Base-by-base conservation (phyloP, 768 basidiomycete species). In the Tricholoma terreum region DNA sequence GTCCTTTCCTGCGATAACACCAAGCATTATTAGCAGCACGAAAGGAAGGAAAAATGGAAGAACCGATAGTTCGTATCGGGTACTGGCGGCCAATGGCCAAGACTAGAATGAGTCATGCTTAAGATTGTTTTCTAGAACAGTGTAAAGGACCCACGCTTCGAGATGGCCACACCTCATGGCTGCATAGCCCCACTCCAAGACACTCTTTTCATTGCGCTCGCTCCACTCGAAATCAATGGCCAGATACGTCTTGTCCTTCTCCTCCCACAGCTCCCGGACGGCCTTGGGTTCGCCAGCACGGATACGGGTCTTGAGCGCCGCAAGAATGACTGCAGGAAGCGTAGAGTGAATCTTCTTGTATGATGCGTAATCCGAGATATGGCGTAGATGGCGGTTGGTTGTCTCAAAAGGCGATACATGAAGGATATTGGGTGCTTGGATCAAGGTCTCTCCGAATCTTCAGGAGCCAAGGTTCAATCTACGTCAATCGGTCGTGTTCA, bases 171-270 rank as follows among this genome's bases (percentile, higher is more conserved):
- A 90, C 24, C 90, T 76, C 45, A 90, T 80, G 10, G 87, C 87
- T 27, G 91, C 87, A 72, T 92, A 92, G 1, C 90, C 90, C 84
- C 86, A 92, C 69, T 92, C 91, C 48, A 90, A 67, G 60, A 84
- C 83, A 46, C 82, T 80, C 53, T 82, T 81, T 53, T 83, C 77
- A 63, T 89, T 89, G 54, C 85, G 79, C 65, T 92, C 91, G 34
- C 80, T 85, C 77, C 83, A 85, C 66, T 90, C 86, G 62, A 91
- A 91, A 59, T 87, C 84, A 8, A 93, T 71, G 0, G 88, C 82
- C 51, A 93, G 66, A 68, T 88, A 93, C 0, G 87, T 89, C 72
- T 87, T 89, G 61, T 91, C 86, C 54, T 73, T 78, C 58, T 73
- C 75, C 10, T 79, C 79, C 90, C 90, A 93, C 1, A 93, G 71